These are phyloP conservation scores for Eimeria tenella DNA, from an alignment of 169 alveolate species.

Conservation along the genomic window DNA sequence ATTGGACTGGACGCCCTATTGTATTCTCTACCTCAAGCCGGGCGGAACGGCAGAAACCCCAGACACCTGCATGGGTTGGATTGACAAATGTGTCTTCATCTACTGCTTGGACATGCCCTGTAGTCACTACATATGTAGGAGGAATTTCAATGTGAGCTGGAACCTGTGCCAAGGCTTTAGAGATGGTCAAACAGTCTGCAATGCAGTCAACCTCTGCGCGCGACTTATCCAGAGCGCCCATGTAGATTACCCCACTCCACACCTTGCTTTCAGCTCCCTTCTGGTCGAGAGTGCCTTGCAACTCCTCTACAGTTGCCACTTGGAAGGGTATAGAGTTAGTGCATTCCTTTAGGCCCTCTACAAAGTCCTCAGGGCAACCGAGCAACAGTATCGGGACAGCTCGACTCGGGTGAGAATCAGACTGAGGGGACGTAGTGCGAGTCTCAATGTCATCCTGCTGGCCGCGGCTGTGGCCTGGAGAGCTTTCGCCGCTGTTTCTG, in stretches of 20 bases:
- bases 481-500: not conserved
- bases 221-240: constrained; percentile 45
- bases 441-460: constrained; percentile 12
- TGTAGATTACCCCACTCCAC: not conserved
- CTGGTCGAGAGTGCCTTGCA: not conserved
- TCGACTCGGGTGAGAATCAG: constrained; percentile 13
- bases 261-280: constrained; percentile 22
- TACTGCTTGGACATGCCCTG: constrained; percentile 16
- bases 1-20: constrained; percentile 52
- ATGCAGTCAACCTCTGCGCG: constrained; percentile 27
- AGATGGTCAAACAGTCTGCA: constrained; percentile 23
- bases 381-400: constrained; percentile 20
- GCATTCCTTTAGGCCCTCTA: constrained; percentile 10
- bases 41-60: constrained; percentile 82
- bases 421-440: constrained; percentile 48
- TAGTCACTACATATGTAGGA: constrained; percentile 8
- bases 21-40: constrained; percentile 77
- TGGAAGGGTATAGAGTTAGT: constrained; percentile 16
- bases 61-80: constrained; percentile 81
- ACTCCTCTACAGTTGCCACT: constrained; percentile 9
- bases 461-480: constrained; percentile 37
- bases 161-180: constrained; percentile 37
- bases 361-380: not conserved
- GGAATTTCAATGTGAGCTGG: constrained; percentile 34
- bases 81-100: not conserved